phyloP scores from a whole-genome alignment of 768 basidiomycete species.

The Daedaleopsis sinensis region DNA sequence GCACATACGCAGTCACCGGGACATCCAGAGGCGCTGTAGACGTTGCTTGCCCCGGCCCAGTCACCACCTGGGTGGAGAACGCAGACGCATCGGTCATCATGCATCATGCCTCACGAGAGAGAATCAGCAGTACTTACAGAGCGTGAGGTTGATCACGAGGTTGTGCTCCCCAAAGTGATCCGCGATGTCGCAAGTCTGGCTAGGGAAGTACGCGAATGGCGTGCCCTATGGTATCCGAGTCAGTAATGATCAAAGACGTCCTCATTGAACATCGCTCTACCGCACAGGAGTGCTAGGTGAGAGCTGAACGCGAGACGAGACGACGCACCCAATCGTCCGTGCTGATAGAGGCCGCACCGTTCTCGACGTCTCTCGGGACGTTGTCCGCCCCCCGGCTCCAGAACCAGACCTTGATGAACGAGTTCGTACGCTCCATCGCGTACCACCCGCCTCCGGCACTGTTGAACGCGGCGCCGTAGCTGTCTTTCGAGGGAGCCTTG shows the following conservation, averaged over 20 bases:
- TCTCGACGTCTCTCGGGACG: slow-evolving; percentile 48
- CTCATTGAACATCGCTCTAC: too few relatives aligned
- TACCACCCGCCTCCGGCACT: slow-evolving; percentile 64
- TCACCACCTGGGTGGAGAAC: not conserved
- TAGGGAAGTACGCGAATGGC: slow-evolving; percentile 2
- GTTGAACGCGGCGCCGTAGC: slow-evolving; percentile 64
- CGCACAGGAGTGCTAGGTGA: too few relatives aligned
- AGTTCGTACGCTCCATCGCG: slow-evolving; percentile 59
- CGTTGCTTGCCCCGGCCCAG: not conserved
- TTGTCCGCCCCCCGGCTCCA: slow-evolving; percentile 52
- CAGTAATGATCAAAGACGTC: too few relatives aligned
- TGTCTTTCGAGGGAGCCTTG: slow-evolving; percentile 37
- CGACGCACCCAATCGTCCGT: slow-evolving; percentile 55
- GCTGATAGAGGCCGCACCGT: slow-evolving; percentile 44
- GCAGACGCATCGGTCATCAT: not conserved
- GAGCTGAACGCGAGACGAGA: too few relatives aligned
- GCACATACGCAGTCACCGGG: not conserved
- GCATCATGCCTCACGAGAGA: too few relatives aligned
- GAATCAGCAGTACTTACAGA: not conserved
- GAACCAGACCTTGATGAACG: slow-evolving; percentile 71
- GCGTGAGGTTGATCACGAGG: slow-evolving; percentile 1
- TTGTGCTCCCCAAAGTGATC: slow-evolving; percentile 1
- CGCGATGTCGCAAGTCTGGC: not conserved
- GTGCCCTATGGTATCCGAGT: not conserved
- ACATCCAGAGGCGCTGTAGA: not conserved